A percentile compares a stretch with the other conserved stretches of the same genome.
These are phyloP conservation scores for Sabuloglossum arenarium DNA, from an alignment of 495 filamentous ascomycete genomes.

Conservation along the genomic window DNA sequence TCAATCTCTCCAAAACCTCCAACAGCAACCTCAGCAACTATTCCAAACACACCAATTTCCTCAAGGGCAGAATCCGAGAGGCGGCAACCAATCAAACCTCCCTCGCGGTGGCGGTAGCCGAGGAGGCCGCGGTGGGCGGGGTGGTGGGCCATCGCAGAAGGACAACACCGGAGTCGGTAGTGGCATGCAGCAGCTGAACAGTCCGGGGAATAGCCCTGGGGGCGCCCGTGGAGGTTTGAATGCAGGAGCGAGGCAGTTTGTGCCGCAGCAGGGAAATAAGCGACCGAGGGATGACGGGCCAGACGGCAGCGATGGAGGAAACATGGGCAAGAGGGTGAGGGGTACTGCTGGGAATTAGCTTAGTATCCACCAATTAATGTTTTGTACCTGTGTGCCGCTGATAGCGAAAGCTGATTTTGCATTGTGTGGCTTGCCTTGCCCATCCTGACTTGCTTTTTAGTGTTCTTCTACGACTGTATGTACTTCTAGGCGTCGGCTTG, in stretches of 20 bases:
- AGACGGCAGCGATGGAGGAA: conserved; percentile 14
- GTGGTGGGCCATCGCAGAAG: conserved; percentile 23
- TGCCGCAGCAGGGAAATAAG: conserved; percentile 37
- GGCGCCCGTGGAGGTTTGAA: conserved; percentile 24
- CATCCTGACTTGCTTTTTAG: not conserved
- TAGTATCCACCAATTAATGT: too few relatives aligned
- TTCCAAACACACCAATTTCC: not conserved
- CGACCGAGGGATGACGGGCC: conserved; percentile 39
- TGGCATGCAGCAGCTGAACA: conserved; percentile 12
- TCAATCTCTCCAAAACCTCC: conserved; percentile 13
- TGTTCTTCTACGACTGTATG: too few relatives aligned
- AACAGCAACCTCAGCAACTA: conserved; percentile 19
- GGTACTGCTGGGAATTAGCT: not conserved
- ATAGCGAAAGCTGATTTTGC: not conserved
- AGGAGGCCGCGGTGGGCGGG: conserved; percentile 21
- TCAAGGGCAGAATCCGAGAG: not conserved
- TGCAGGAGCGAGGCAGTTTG: conserved; percentile 36
- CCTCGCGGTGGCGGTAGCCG: conserved; percentile 13
- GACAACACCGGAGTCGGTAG: conserved; percentile 11
- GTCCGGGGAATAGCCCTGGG: conserved; percentile 13
- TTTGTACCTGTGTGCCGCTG: too few relatives aligned
- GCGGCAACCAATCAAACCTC: conserved; percentile 9
- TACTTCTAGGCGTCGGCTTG: not conserved
- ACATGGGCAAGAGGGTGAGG: conserved; percentile 2
- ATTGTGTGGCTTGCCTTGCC: not conserved